These are phyloP conservation scores for Eucalyptus caleyi DNA, from an alignment of 345 rosid species.

Conservation along the genomic window DNA sequence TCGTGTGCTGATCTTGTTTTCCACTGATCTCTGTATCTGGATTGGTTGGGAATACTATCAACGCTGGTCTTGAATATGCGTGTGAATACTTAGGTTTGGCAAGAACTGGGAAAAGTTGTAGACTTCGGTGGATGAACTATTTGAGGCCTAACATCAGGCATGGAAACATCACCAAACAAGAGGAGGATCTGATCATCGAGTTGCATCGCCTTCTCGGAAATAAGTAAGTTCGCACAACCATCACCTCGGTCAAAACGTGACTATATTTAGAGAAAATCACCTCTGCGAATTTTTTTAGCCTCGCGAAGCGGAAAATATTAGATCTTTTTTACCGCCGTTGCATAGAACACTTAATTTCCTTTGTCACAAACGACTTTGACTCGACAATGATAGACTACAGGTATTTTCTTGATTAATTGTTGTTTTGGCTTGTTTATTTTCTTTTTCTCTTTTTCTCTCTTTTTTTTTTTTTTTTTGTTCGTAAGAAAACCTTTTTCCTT, in stretches of 20 bases:
- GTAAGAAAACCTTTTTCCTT: neutral
- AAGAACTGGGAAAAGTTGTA: neutral
- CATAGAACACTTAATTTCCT: neutral
- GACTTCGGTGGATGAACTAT: slow-evolving; percentile 6
- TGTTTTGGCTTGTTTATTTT: neutral
- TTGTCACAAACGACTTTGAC: neutral
- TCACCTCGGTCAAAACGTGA: neutral
- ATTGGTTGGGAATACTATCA: neutral
- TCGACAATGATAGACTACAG: neutral
- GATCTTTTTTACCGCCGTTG: neutral
- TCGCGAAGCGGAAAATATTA: neutral
- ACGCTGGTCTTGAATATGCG: neutral
- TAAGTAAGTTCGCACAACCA: neutral
- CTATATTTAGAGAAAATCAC: neutral
- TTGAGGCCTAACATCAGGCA: neutral
- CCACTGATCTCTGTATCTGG: neutral
- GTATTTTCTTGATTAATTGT: neutral
- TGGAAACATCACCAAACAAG: neutral
- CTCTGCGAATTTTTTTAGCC: neutral
- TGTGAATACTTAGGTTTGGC: neutral
- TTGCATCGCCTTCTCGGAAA: neutral
- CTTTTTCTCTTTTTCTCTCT: neutral
- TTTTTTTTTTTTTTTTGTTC: too few relatives aligned
- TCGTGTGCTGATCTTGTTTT: neutral
- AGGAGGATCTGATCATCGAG: neutral